Evolutionary conservation across 176 grass and related monocot species (phyloP).

Genomic region (Pontederia crassipes): DNA sequence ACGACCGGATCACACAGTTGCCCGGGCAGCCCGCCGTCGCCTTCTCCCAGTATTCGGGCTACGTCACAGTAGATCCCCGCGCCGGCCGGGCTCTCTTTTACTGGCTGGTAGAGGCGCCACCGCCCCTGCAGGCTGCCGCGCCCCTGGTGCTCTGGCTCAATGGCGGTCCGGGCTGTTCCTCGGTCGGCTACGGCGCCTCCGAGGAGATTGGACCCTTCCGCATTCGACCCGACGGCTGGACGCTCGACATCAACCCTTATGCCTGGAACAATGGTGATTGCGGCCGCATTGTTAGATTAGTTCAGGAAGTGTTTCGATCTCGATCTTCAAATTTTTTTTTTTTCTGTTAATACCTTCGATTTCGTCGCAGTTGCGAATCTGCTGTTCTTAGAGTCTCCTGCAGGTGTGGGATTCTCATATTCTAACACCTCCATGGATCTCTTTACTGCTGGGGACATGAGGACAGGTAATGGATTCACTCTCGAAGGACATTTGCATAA

Average conservation of each 20-base stretch:
- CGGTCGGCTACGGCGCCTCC: slow-evolving; percentile 76
- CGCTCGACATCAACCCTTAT: slow-evolving; percentile 61
- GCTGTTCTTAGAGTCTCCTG: slow-evolving; percentile 93
- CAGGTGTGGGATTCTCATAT: slow-evolving; percentile 94
- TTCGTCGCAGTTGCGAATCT: slow-evolving; percentile 63
- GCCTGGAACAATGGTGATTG: slow-evolving; percentile 84
- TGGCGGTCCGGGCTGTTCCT: slow-evolving; percentile 88
- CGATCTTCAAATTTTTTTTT: not conserved
- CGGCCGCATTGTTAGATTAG: not conserved
- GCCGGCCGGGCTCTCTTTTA: slow-evolving; percentile 91
- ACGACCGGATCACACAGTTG: slow-evolving; percentile 70
- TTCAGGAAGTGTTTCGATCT: not conserved
- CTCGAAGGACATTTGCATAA: slow-evolving; percentile 4
- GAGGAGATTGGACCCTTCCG: slow-evolving; percentile 98
- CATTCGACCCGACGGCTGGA: slow-evolving; percentile 59
- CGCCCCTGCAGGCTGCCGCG: slow-evolving; percentile 30
- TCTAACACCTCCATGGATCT: slow-evolving; percentile 78
- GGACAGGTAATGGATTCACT: slow-evolving; percentile 41
- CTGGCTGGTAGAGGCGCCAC: slow-evolving; percentile 83
- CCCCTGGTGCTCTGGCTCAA: slow-evolving; percentile 96
- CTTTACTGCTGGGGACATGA: slow-evolving; percentile 60
- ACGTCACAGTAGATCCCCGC: slow-evolving; percentile 56
- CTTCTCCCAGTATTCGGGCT: slow-evolving; percentile 85
- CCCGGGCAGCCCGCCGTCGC: slow-evolving; percentile 52
- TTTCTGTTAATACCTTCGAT: not conserved